Base-by-base conservation (phyloP, 2,329 filamentous ascomycete genomes). In the Arthrobotrys sinensis region DNA sequence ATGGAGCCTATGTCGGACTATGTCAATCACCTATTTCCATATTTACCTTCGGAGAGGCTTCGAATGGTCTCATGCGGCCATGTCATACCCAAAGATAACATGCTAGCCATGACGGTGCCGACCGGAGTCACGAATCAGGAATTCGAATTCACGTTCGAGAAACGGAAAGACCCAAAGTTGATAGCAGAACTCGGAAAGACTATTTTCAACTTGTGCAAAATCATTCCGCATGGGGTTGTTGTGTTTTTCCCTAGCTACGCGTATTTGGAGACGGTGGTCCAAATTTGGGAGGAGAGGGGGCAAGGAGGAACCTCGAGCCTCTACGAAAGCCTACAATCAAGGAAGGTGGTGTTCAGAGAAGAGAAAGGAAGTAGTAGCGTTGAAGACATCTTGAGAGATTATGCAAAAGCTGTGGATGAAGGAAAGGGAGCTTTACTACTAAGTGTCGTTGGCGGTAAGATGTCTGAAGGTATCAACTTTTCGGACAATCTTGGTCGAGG, bases 391-490 rank as follows among this genome's bases (percentile, higher is more conserved):
- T 88, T 99, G 2, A 86, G 88, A 40, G 87, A 90, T 14, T 99
- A 98, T 84, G 90, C 89, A 6, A 85, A 88, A 24, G 90, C 91
- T 2, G 91, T 98, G 43, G 87, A 83, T 81, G 85, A 83, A 46
- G 87, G 84, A 1, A 87, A 88, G 57, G 94, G 94, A 0, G 95
- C 92, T 0, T 85, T 98, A 0, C 88, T 99, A 0, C 88, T 99
- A 28, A 94, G 93, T 67, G 94, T 99, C 2, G 91, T 99, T 1
- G 95, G 95, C 68, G 96, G 96, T 12, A 97, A 95, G 81, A 91
- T 99, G 85, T 97, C 93, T 73, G 96, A 99, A 85, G 96, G 96
- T 80, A 99, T 99, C 86, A 99, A 99, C 85, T 99, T 99, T 85
- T 95, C 93, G 0, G 94, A 99, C 85, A 82, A 81, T 2, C 89